Conservation (phyloP, 306 rosid species). For the Acacia melanoxylon region DNA sequence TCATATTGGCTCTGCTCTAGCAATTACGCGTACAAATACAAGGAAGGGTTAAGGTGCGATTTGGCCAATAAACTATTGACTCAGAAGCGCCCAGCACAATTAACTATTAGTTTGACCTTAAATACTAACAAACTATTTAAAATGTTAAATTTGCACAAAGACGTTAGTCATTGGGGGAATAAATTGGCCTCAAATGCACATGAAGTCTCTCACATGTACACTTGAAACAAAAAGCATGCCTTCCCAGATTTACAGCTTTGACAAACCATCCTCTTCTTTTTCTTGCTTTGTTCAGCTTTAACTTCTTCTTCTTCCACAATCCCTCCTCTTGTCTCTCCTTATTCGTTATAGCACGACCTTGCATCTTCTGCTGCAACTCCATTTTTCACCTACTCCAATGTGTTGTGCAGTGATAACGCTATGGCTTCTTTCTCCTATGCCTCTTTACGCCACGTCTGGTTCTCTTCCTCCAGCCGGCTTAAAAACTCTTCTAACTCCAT, state of each 20-base stretch:
- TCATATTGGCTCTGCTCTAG: no score
- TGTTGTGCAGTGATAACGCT: constrained; percentile 47
- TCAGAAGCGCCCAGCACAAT: no score
- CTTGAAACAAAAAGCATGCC: constrained; percentile 51
- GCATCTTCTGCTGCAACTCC: constrained; percentile 48
- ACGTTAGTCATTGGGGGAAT: no score
- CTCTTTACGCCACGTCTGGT: constrained; percentile 51
- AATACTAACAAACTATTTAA: no score
- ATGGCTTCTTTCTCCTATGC: constrained; percentile 63
- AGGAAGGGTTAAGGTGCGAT: no score
- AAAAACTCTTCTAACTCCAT: constrained; percentile 56
- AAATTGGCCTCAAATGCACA: fast-evolving
- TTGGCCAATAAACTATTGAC: no score
- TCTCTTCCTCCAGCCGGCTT: constrained; percentile 60
- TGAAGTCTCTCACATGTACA: no score
- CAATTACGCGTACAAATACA: no score
- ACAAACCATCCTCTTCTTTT: constrained; percentile 44
- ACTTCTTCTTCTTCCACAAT: background rate
- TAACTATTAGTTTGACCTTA: no score
- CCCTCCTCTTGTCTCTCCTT: background rate
- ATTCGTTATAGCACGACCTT: constrained; percentile 53
- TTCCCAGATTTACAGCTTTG: constrained; percentile 55
- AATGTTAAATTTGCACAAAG: no score
- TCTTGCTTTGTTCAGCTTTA: constrained; percentile 6
- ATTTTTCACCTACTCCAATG: constrained; percentile 54